Base-by-base conservation (phyloP, 169 alveolate genomes). In the Neospora caninum region DNA sequence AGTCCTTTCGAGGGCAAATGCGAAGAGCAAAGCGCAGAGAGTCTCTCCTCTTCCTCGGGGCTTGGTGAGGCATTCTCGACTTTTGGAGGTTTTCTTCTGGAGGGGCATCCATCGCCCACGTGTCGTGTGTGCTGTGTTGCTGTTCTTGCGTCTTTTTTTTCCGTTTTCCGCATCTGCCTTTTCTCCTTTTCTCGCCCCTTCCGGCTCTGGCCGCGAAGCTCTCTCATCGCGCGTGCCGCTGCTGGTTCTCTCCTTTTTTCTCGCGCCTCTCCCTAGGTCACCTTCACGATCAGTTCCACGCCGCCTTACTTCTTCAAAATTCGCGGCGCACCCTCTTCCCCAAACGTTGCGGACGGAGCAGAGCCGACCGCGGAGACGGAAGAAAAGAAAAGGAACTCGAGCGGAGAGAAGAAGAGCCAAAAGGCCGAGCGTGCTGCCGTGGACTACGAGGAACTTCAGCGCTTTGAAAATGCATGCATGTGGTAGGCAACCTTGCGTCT, bases 401-500 rank as follows among this genome's bases (percentile, higher is more conserved):
- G 36, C 4, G 88, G 39, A 36, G 27, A 6, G 39, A 27, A 82
- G 69, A 18, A 82, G 89, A 18, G 38, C 22, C 39, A 82, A 13
- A 43, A 13, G 67, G 34, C 10, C 10, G 39, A 82, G 67, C 42
- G 43, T 18, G 29, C 18, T 43, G 39, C 86, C 1, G 42, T 78
- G 43, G 86, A 78, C 45, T 38, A 9, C 64, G 89, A 82, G 64
- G 89, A 82, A 36, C 89, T 82, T 4, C 89, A 82, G 89, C 53
- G 41, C 43, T 91, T 91, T 67, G 94, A 91, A n/a, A 42, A 78
- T 80, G 41, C 78, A 25, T 91, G 94, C 94, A 91, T 91, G 94
- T 80, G 91, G 94, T 91, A 49, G 58, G 58, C 13, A 4, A 13
- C 58, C 58, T 49, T 49, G 58, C 13, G 58, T 49, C 22, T 49